Evolutionary conservation across 352 stramenopile species (phyloP).

Genomic region (Globisporangium ultimum): DNA sequence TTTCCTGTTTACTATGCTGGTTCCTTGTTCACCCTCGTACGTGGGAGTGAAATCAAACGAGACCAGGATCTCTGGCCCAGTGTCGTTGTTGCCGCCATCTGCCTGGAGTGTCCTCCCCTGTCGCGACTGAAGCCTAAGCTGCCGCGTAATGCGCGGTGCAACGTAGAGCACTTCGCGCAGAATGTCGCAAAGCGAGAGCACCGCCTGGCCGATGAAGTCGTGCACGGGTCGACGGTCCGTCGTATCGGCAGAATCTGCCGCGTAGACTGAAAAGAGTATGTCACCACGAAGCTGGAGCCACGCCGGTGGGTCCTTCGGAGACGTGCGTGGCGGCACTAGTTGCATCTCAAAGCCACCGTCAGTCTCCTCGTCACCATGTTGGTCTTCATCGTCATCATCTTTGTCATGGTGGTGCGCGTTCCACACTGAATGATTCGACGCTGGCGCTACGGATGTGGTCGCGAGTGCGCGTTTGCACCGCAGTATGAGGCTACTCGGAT

Average conservation of each 20-base stretch:
- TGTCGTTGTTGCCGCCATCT: too few species aligned
- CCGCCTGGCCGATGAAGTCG: slow-evolving; percentile 58
- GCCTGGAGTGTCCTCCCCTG: slow-evolving; percentile 25
- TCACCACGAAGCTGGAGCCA: slow-evolving; percentile 57
- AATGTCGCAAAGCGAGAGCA: slow-evolving; percentile 33
- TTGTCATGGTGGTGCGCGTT: slow-evolving; percentile 11
- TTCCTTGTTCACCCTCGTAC: slow-evolving; percentile 11
- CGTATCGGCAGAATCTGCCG: slow-evolving; percentile 3
- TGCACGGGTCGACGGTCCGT: slow-evolving; percentile 5
- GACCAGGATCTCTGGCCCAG: slow-evolving; percentile 24
- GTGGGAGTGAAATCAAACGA: slow-evolving; percentile 42
- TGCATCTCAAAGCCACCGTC: slow-evolving; percentile 44
- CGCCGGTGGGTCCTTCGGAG: slow-evolving; percentile 17
- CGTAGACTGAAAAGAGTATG: slow-evolving; percentile 63
- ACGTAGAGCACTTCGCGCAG: slow-evolving; percentile 27
- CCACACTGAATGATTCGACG: slow-evolving; percentile 41
- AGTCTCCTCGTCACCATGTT: not conserved
- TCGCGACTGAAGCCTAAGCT: slow-evolving; percentile 34
- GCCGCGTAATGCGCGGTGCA: slow-evolving; percentile 19
- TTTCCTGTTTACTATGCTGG: not conserved
- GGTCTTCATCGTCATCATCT: slow-evolving; percentile 8
- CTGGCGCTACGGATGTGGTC: slow-evolving; percentile 25
- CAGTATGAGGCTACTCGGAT: slow-evolving; percentile 42
- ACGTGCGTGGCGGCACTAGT: slow-evolving; percentile 23
- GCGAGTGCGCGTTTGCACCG: slow-evolving; percentile 56